Conservation (phyloP, 2,329 filamentous ascomycete genomes). For the Colletotrichum acutatum region DNA sequence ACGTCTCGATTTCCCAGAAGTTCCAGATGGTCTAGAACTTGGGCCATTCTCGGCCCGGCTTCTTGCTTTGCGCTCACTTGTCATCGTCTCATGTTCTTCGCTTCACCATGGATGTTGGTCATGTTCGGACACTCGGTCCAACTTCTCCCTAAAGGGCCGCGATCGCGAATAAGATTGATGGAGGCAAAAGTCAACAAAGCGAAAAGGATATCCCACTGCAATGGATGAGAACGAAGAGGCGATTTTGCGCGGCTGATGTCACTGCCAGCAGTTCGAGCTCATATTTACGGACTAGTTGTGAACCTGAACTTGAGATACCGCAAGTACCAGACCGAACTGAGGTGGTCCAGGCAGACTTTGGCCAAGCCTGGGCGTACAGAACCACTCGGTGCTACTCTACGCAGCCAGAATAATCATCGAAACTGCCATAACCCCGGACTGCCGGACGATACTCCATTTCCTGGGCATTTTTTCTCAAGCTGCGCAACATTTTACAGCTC, state of each 20-base stretch:
- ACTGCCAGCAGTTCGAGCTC: background rate
- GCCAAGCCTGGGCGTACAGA: no score
- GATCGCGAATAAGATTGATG: background rate
- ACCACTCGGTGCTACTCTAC: no score
- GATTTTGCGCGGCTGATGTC: background rate
- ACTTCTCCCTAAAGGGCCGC: background rate
- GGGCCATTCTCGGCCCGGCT: background rate
- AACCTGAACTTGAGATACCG: background rate
- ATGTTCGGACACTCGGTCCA: background rate
- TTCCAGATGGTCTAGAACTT: background rate
- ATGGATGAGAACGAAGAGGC: background rate
- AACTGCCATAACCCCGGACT: no score
- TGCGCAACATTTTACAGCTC: no score
- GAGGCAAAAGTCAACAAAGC: background rate
- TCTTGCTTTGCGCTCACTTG: background rate
- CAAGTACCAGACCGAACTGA: background rate
- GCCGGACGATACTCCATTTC: no score
- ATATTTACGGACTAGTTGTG: background rate
- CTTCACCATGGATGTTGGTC: background rate
- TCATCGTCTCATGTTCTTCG: background rate
- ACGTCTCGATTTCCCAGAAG: background rate
- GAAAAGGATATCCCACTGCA: background rate
- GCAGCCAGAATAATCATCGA: background rate
- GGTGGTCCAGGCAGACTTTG: no score
- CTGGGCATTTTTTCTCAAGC: no score